phyloP scores from a whole-genome alignment of 2,329 filamentous ascomycete species.

The Emergomyces orientalis region DNA sequence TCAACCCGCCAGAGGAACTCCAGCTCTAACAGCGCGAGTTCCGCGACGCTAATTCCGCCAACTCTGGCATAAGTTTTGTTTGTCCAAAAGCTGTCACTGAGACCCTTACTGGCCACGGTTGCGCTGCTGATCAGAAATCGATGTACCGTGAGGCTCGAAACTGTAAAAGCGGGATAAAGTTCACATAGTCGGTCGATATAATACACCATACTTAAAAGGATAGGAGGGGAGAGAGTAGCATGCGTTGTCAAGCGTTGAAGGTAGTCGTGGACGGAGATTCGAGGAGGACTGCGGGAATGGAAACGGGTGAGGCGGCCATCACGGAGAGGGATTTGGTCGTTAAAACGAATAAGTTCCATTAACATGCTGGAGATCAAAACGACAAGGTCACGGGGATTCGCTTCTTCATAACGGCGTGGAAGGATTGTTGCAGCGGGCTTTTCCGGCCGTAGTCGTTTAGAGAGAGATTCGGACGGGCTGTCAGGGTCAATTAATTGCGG shows the following conservation, averaged over 20 bases:
- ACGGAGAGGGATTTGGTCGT: conserved; percentile 76
- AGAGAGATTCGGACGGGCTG: conserved; percentile 22
- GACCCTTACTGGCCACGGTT: conserved; percentile 88
- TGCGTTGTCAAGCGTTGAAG: conserved; percentile 86
- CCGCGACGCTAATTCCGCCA: conserved; percentile 80
- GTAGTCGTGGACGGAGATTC: conserved; percentile 91
- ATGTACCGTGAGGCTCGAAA: conserved; percentile 92
- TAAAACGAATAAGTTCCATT: conserved; percentile 84
- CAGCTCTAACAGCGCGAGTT: conserved; percentile 82
- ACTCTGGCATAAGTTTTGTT: conserved; percentile 94
- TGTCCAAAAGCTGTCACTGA: conserved; percentile 97
- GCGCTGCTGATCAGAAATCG: conserved; percentile 93
- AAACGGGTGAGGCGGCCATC: conserved; percentile 86
- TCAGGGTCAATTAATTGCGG: conserved; percentile 14
- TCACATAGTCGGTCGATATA: conserved; percentile 94
- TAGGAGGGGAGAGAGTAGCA: conserved; percentile 82
- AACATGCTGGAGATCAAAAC: conserved; percentile 91
- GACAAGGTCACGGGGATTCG: conserved; percentile 76
- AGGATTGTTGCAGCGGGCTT: conserved; percentile 44
- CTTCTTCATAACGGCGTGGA: conserved; percentile 67
- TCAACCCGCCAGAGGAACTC: conserved; percentile 89
- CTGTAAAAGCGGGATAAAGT: conserved; percentile 87
- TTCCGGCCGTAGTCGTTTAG: conserved; percentile 41
- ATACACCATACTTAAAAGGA: conserved; percentile 97
- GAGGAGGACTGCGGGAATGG: conserved; percentile 81